These are phyloP conservation scores for Cladosporium sp. DNA, from an alignment of 2,329 filamentous ascomycete species.

Conservation along the genomic window DNA sequence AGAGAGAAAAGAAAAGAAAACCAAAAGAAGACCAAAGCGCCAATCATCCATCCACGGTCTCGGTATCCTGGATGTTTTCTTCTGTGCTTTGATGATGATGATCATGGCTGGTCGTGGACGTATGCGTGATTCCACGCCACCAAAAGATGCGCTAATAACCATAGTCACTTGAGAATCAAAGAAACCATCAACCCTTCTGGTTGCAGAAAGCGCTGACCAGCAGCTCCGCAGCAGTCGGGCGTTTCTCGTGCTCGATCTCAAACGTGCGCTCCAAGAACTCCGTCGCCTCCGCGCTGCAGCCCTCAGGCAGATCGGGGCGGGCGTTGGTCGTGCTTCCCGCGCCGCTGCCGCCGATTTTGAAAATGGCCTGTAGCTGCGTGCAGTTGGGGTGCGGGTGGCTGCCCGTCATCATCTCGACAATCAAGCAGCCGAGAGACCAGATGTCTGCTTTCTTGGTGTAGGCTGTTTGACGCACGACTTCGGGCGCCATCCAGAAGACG, in stretches of 20 bases:
- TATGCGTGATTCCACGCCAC: no score
- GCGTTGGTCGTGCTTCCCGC: conserved; percentile 51
- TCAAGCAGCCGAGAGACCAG: conserved; percentile 93
- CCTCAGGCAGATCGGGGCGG: conserved; percentile 81
- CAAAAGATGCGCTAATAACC: no score
- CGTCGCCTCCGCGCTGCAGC: conserved; percentile 78
- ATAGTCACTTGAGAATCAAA: no score
- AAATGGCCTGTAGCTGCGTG: conserved; percentile 95
- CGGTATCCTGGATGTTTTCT: no score
- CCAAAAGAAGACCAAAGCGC: no score
- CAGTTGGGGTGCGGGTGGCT: conserved; percentile 95
- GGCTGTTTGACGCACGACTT: conserved; percentile 95
- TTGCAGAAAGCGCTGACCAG: conserved; percentile 69
- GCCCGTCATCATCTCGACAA: conserved; percentile 99
- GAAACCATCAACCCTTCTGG: conserved; percentile 12
- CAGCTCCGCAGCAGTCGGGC: conserved; percentile 88
- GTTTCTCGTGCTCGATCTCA: conserved; percentile 88
- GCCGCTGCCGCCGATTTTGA: conserved; percentile 85
- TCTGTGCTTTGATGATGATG: no score
- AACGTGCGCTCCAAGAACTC: conserved; percentile 85
- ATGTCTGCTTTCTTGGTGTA: conserved; percentile 99
- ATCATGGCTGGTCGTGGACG: no score
- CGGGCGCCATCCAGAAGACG: conserved; percentile 99
- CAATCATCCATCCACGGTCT: no score
- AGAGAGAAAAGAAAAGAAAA: no score